Base-by-base conservation (phyloP, 306 rosid genomes). In the Castanospermum australe region DNA sequence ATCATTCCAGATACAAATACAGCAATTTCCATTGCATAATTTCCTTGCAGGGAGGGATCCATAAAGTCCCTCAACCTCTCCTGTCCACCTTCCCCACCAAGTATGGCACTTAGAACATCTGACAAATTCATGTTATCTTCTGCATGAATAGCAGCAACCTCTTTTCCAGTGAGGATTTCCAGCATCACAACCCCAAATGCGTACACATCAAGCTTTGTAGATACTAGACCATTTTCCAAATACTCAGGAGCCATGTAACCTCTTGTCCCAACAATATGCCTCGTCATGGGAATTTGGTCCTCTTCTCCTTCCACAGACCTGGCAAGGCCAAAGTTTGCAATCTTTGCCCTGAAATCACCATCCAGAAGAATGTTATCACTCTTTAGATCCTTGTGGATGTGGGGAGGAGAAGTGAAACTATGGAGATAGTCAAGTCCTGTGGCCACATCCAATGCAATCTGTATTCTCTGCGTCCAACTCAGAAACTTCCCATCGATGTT, bases 191-290 rank as follows among this genome's bases (percentile, higher is more conserved):
- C 82, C 59, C 90, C 93, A 79, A 92, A 90, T 61, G 92, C 77
- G 22, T 92, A 90, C 15, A 90, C 93, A 81, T 92, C 97, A 57
- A 90, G 85, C 77, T 88, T 90, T 22, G 89, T 77, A 24, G 94
- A 92, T 11, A 90, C 72, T 57, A 92, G 28, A 59, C 97, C 97
- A 41, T 90, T 69, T 80, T 89, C 91, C 66, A 88, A 67, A 78
- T 90, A 88, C 88, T 92, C 94, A 0, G 93, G 93, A 76, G 97
- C 90, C 93, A 92, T 85, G 65, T 87, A 92, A 28, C 92, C 92
- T 84, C 91, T 80, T 21, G 88, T 92, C 55, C 97, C 92, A 44
- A 92, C 94, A 61, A 92, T 87, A 79, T 90, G 93, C 62, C 82
- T 84, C 13, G 97, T 88, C 86, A 82, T 62, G 38, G 89, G 39